A percentile compares a stretch with the other conserved stretches of the same genome.
Conservation (phyloP, 352 stramenopile genomes). For the Aphanomyces astaci region DNA sequence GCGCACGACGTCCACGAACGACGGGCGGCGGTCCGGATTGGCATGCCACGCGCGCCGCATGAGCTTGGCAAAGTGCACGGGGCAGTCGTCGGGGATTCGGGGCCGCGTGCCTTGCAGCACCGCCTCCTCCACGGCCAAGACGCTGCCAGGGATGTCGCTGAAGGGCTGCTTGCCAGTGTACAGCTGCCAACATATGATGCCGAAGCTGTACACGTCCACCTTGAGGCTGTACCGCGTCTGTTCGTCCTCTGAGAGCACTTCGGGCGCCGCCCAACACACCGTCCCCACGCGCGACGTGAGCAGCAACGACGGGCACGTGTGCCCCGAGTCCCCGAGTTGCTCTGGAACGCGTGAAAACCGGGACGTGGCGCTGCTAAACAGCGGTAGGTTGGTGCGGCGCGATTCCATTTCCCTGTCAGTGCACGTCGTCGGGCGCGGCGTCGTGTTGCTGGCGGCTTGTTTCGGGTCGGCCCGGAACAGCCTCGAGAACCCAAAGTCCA, state of each 20-base stretch:
- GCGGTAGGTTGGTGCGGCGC: neutral
- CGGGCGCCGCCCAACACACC: constrained; percentile 65
- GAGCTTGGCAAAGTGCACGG: constrained; percentile 66
- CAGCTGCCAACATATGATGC: constrained; percentile 79
- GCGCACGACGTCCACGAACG: constrained; percentile 72
- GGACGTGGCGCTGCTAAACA: constrained; percentile 1
- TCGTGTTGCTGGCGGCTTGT: constrained; percentile 2
- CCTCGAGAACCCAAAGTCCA: constrained; percentile 69
- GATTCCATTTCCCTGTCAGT: neutral
- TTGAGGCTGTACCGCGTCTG: constrained; percentile 71
- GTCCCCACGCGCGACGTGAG: constrained; percentile 81
- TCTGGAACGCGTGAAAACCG: neutral
- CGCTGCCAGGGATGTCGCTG: constrained; percentile 65
- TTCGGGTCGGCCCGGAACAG: constrained; percentile 56
- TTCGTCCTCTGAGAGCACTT: constrained; percentile 62
- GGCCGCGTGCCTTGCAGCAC: constrained; percentile 57
- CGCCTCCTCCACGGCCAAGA: constrained; percentile 62
- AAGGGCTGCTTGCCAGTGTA: constrained; percentile 66
- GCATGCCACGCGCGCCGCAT: constrained; percentile 76
- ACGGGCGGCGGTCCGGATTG: constrained; percentile 52
- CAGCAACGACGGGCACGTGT: constrained; percentile 38
- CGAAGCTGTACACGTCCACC: constrained; percentile 81
- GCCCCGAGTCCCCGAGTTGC: constrained; percentile 35
- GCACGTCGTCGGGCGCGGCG: neutral
- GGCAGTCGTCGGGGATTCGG: constrained; percentile 48